Conservation (phyloP, 1,284 basidiomycete genomes). For the Trametes hirsuta region DNA sequence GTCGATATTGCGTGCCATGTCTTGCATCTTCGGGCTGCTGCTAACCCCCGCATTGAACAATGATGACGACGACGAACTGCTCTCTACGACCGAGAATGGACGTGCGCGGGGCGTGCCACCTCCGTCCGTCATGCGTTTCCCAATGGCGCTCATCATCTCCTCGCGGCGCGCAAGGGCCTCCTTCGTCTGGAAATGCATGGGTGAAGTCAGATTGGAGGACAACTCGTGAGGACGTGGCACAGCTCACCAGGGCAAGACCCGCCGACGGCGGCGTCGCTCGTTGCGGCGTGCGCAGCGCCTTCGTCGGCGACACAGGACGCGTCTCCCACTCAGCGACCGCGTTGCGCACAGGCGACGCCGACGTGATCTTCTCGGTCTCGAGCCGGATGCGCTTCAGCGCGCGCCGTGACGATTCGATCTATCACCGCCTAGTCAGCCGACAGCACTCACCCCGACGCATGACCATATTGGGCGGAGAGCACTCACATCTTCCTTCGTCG, state of each 20-base stretch:
- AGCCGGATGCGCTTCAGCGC: conserved; percentile 72
- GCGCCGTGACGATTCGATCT: conserved; percentile 70
- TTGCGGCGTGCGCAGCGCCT: conserved; percentile 47
- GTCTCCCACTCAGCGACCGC: conserved; percentile 20
- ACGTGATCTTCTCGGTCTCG: conserved; percentile 43
- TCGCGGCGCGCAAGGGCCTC: conserved; percentile 76
- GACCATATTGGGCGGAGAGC: background rate
- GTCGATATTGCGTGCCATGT: conserved; percentile 45
- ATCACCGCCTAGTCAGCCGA: conserved; percentile 19
- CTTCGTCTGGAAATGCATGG: conserved; percentile 50
- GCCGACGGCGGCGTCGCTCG: conserved; percentile 38
- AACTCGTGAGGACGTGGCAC: background rate
- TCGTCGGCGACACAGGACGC: conserved; percentile 51
- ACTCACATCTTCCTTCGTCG: conserved; percentile 72
- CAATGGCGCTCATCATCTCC: conserved; percentile 76
- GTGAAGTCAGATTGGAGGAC: background rate
- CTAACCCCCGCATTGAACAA: conserved; percentile 23
- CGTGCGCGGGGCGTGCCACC: conserved; percentile 45
- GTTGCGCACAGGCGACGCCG: conserved; percentile 16
- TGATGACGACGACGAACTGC: conserved; percentile 24
- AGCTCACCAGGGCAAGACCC: conserved; percentile 43
- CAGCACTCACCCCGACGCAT: background rate
- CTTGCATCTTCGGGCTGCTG: conserved; percentile 25
- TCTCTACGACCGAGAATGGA: conserved; percentile 36
- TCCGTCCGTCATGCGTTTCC: conserved; percentile 54